A percentile compares a stretch with the other conserved stretches of the same genome.
Evolutionary conservation across 75 land plant genomes (phyloP).

Genomic region (Cupressus sempervirens): DNA sequence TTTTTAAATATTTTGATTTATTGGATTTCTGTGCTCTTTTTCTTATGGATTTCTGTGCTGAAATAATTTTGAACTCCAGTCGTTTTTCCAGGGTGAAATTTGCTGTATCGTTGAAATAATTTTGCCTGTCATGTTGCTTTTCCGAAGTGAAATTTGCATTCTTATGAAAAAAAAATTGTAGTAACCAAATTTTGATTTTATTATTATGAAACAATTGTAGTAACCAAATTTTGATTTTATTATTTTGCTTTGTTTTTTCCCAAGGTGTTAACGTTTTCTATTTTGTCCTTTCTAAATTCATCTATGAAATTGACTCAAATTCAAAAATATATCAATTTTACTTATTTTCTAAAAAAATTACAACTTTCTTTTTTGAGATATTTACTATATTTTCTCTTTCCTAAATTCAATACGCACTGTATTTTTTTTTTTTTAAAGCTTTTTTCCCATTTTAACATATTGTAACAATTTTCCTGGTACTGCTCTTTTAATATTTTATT

Average conservation of each 20-base stretch:
- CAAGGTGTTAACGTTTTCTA: background rate
- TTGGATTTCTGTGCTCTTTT: background rate
- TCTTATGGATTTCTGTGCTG: background rate
- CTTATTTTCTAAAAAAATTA: background rate
- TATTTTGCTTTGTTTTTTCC: background rate
- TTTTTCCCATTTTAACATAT: too few species aligned
- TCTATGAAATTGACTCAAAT: background rate
- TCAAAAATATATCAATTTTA: too few species aligned
- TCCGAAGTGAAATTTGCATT: background rate
- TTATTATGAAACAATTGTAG: background rate
- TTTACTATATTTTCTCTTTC: too few species aligned
- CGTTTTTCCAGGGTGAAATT: background rate
- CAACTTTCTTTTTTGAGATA: too few species aligned
- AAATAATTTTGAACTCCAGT: background rate
- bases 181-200: background rate
- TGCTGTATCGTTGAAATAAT: background rate
- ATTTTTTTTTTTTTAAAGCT: too few species aligned
- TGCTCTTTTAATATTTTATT: too few species aligned
- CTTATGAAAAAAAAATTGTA: background rate
- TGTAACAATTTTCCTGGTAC: too few species aligned
- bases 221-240: background rate
- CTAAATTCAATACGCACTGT: too few species aligned
- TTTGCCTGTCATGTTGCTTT: background rate
- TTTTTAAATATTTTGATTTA: background rate
- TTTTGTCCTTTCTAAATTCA: too few species aligned